These are phyloP conservation scores for Pseudofabraea citricarpa DNA, from an alignment of 2,329 filamentous ascomycete genomes.

Conservation along the genomic window DNA sequence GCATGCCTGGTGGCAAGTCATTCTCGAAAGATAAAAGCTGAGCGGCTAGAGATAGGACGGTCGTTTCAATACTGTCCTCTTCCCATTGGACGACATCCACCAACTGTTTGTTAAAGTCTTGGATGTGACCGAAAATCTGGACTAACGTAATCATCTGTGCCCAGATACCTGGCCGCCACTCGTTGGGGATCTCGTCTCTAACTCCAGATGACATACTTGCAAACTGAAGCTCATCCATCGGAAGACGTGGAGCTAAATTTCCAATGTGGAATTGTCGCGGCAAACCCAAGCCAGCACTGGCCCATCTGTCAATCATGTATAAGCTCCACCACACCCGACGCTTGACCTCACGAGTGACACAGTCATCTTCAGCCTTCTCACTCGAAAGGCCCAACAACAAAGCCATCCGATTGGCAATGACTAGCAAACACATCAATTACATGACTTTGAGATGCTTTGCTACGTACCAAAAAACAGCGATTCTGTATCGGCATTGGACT, in stretches of 20 bases:
- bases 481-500: conserved; percentile 26
- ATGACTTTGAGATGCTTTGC: too few relatives aligned
- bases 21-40: conserved; percentile 22
- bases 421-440: conserved; percentile 4
- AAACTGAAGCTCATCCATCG: conserved; percentile 27
- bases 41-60: conserved; percentile 8
- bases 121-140: conserved; percentile 28
- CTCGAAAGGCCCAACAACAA: conserved; percentile 26
- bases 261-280: conserved; percentile 21
- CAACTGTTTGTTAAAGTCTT: conserved; percentile 26
- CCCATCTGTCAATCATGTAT: conserved; percentile 31
- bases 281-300: conserved; percentile 26
- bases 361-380: conserved; percentile 16
- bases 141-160: conserved; percentile 28
- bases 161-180: conserved; percentile 27
- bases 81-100: conserved; percentile 26
- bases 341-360: conserved; percentile 25
- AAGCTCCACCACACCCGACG: conserved; percentile 30
- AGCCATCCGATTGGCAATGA: conserved; percentile 30
- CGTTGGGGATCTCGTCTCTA: conserved; percentile 13
- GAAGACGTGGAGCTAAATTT: conserved; percentile 12
- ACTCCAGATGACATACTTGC: conserved; percentile 21
- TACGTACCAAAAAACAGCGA: conserved; percentile 29
- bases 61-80: conserved; percentile 18
- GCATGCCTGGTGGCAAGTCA: conserved; percentile 16